Conservation (phyloP, 208 protist genomes). For the Acanthamoeba culbertsoni region DNA sequence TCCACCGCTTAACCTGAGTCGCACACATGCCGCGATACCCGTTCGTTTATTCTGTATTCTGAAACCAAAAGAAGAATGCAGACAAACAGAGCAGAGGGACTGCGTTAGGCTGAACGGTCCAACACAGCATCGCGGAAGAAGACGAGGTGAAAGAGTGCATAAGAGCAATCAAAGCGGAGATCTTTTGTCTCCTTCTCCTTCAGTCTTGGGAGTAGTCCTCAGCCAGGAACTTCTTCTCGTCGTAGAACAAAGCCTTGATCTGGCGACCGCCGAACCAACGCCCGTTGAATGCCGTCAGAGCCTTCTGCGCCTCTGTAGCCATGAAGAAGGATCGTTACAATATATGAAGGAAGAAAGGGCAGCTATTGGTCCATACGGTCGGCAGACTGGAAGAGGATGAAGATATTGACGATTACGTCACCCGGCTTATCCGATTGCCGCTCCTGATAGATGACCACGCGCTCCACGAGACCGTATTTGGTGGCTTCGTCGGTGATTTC, state of each 20-base stretch:
- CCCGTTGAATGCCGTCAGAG: neutral
- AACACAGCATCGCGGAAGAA: too few species aligned
- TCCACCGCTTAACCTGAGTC: too few species aligned
- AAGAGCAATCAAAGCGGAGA: too few species aligned
- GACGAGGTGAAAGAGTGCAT: too few species aligned
- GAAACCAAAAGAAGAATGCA: too few species aligned
- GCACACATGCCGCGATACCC: too few species aligned
- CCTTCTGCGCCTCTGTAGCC: neutral
- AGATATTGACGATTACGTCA: slow-evolving; percentile 56
- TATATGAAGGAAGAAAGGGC: neutral
- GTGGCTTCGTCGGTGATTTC: slow-evolving; percentile 37
- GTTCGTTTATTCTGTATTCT: neutral
- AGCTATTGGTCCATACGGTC: too few species aligned
- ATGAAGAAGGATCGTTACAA: neutral
- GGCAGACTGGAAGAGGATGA: slow-evolving; percentile 39
- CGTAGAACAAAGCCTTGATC: slow-evolving; percentile 34
- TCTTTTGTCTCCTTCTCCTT: too few species aligned
- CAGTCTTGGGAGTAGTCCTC: slow-evolving; percentile 15
- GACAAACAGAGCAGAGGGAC: too few species aligned
- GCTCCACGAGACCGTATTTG: slow-evolving; percentile 42
- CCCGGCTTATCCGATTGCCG: neutral
- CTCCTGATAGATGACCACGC: slow-evolving; percentile 54
- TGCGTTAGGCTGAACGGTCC: too few species aligned
- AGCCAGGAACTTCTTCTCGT: slow-evolving; percentile 45
- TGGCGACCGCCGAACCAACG: slow-evolving; percentile 29